phyloP scores from a whole-genome alignment of 1,139 yeast species.

The Scheffersomyces titani region DNA sequence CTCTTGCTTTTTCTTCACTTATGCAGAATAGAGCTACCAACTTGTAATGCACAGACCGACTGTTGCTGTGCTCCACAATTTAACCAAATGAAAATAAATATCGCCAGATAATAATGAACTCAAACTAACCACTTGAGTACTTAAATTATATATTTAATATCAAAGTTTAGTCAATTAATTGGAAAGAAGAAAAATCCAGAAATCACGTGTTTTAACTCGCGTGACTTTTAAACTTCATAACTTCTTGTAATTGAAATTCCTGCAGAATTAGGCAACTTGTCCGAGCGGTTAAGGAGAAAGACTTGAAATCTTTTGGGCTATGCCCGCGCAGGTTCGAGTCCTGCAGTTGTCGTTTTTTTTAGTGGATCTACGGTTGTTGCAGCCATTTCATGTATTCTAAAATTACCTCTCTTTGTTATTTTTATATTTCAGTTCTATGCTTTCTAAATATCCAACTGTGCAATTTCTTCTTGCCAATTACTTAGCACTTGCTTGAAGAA shows the following conservation, averaged over 20 bases:
- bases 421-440: neutral
- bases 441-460: neutral
- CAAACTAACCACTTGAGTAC: too few relatives aligned
- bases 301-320: conserved; percentile 59
- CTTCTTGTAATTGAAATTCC: neutral
- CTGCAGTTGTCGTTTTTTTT: conserved; percentile 54
- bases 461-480: conserved; percentile 26
- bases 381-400: too few relatives aligned
- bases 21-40: too few relatives aligned
- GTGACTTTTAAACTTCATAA: too few relatives aligned
- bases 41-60: too few relatives aligned
- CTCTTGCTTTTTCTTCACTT: neutral
- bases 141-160: too few relatives aligned
- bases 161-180: too few relatives aligned
- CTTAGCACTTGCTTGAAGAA: conserved; percentile 39
- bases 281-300: conserved; percentile 63
- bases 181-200: too few relatives aligned
- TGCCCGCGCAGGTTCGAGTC: conserved; percentile 64
- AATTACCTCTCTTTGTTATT: neutral
- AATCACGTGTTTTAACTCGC: too few relatives aligned
- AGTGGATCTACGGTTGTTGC: neutral
- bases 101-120: too few relatives aligned
- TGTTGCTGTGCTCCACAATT: too few relatives aligned
- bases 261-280: conserved; percentile 42
- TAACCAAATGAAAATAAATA: too few relatives aligned